Evolutionary conservation across 2,329 filamentous ascomycete species (phyloP).

Genomic region (Zymoseptoria tritici): DNA sequence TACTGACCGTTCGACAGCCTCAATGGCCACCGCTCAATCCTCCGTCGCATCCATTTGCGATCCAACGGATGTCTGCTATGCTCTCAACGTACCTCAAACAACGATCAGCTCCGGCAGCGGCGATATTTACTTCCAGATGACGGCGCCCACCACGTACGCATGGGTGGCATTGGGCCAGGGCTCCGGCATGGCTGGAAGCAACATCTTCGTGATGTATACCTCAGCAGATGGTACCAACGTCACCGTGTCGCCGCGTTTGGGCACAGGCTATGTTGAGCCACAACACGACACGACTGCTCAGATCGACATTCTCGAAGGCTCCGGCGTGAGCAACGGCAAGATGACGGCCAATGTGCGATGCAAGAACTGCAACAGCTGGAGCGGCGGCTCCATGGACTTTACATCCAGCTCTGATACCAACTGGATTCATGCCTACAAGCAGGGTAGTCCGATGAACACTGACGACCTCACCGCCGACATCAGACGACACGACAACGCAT

Average conservation of each 20-base stretch:
- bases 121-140: conserved; percentile 53
- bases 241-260: conserved; percentile 48
- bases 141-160: conserved; percentile 44
- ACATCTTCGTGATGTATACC: conserved; percentile 55
- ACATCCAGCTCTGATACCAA: conserved; percentile 30
- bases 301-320: conserved; percentile 46
- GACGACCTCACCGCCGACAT: conserved; percentile 40
- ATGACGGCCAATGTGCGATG: conserved; percentile 53
- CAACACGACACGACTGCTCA: conserved; percentile 35
- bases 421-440: conserved; percentile 47
- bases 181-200: conserved; percentile 45
- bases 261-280: conserved; percentile 40
- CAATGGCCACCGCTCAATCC: conserved; percentile 15
- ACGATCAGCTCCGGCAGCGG: conserved; percentile 46
- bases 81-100: conserved; percentile 47
- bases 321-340: conserved; percentile 44
- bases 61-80: conserved; percentile 36
- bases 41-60: conserved; percentile 15
- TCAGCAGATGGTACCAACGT: conserved; percentile 46
- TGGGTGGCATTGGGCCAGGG: conserved; percentile 54
- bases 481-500: conserved; percentile 37
- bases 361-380: conserved; percentile 47
- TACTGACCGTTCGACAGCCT: conserved; percentile 8
- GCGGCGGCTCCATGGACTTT: conserved; percentile 46
- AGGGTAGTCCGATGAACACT: conserved; percentile 42